Conservation (phyloP, 352 stramenopile species). For the Phytophthora nicotianae region DNA sequence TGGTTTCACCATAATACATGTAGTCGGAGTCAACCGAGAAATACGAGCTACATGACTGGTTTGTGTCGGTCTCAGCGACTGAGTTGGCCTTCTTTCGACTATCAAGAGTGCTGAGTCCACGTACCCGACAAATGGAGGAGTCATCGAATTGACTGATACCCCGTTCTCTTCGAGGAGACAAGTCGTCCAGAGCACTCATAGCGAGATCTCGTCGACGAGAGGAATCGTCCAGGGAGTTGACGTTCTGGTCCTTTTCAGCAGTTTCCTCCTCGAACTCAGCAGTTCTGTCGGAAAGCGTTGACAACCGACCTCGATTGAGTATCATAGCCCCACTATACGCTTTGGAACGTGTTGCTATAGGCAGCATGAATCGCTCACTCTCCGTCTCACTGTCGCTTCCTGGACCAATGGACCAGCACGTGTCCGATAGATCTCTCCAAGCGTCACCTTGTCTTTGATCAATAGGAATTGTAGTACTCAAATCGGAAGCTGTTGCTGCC, state of each 20-base stretch:
- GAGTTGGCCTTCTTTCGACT: conserved; percentile 16
- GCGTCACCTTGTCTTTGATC: conserved; percentile 7
- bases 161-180: conserved; percentile 25
- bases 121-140: conserved; percentile 27
- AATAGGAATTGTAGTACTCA: background rate
- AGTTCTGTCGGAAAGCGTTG: conserved; percentile 23
- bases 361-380: conserved; percentile 14
- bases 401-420: conserved; percentile 43
- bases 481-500: background rate
- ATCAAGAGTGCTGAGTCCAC: conserved; percentile 28
- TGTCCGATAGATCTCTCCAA: conserved; percentile 36
- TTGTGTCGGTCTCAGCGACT: conserved; percentile 14
- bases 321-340: background rate
- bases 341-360: background rate
- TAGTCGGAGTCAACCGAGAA: conserved; percentile 38
- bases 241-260: background rate
- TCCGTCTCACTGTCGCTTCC: conserved; percentile 37
- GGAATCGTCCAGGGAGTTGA: conserved; percentile 9
- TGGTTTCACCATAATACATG: conserved; percentile 26
- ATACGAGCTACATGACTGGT: conserved; percentile 18
- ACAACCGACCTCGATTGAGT: conserved; percentile 17
- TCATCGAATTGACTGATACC: conserved; percentile 25
- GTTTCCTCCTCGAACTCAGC: conserved; percentile 16
- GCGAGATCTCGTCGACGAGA: background rate
- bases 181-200: conserved; percentile 18